Conservation (phyloP, 768 basidiomycete species). For the Termitomyces eurrhizus region DNA sequence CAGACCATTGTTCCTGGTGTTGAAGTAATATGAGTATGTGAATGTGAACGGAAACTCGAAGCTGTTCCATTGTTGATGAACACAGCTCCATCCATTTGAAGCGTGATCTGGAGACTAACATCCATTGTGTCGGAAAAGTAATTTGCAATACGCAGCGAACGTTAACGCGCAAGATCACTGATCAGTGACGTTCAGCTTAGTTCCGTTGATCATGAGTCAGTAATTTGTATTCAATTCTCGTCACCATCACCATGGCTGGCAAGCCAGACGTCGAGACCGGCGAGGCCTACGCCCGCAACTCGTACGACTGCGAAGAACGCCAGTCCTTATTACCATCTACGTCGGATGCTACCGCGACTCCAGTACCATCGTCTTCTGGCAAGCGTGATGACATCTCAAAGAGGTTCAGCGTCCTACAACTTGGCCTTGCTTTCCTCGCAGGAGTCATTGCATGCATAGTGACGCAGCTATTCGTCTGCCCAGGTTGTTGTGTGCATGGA, state of each 20-base stretch:
- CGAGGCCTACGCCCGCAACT: conserved; percentile 9
- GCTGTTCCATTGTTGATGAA: too few relatives aligned
- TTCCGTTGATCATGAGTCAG: not conserved
- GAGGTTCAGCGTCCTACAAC: conserved; percentile 32
- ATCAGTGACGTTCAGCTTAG: not conserved
- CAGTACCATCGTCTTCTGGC: conserved; percentile 3
- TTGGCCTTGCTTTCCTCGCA: conserved; percentile 47
- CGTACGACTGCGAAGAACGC: conserved; percentile 26
- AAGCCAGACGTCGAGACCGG: conserved; percentile 22
- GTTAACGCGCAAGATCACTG: too few relatives aligned
- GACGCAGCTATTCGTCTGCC: conserved; percentile 44
- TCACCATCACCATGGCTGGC: conserved; percentile 15
- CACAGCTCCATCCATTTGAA: too few relatives aligned
- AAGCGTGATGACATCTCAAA: not conserved
- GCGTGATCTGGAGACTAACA: too few relatives aligned
- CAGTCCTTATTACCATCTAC: conserved; percentile 32
- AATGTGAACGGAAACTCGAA: too few relatives aligned
- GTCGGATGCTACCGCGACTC: conserved; percentile 3
- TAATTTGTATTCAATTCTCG: too few relatives aligned
- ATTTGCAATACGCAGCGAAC: too few relatives aligned
- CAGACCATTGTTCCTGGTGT: too few relatives aligned
- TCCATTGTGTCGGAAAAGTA: too few relatives aligned
- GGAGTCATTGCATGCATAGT: conserved; percentile 49
- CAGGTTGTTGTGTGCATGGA: conserved; percentile 31
- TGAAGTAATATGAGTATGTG: too few relatives aligned